phyloP scores from a whole-genome alignment of 2,329 filamentous ascomycete genomes.

The Massarina eburnea region DNA sequence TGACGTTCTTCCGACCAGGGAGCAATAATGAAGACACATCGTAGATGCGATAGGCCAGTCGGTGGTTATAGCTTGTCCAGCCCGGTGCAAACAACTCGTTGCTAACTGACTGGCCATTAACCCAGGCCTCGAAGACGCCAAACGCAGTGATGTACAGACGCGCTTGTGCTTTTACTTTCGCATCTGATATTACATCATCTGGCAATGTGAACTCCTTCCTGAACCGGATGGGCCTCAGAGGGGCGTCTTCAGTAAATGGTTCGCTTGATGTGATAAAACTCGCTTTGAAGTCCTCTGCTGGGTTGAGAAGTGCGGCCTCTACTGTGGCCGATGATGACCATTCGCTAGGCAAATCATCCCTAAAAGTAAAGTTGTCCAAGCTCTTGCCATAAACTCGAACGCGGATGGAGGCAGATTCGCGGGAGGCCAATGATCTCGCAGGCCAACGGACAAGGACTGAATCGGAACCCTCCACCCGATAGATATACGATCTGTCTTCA shows the following conservation, averaged over 20 bases:
- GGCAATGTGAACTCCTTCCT: constrained; percentile 23
- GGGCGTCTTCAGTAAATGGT: constrained; percentile 15
- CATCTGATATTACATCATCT: constrained; percentile 1
- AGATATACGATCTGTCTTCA: constrained; percentile 11
- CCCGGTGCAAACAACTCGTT: constrained; percentile 47
- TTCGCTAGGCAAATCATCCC: neutral
- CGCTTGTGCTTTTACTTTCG: constrained; percentile 4
- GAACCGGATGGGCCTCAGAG: constrained; percentile 38
- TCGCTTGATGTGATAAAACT: constrained; percentile 22
- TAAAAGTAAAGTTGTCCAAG: constrained; percentile 6
- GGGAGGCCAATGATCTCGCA: constrained; percentile 26
- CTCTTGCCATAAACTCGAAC: constrained; percentile 27
- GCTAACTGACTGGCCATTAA: constrained; percentile 16
- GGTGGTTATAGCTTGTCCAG: constrained; percentile 54
- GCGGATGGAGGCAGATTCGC: constrained; percentile 30
- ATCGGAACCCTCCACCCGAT: constrained; percentile 33
- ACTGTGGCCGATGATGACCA: constrained; percentile 34
- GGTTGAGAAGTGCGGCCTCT: constrained; percentile 38
- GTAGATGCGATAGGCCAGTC: constrained; percentile 57
- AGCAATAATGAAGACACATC: constrained; percentile 51
- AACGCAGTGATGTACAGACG: constrained; percentile 19
- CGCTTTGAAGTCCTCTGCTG: constrained; percentile 33
- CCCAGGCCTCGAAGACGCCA: constrained; percentile 14
- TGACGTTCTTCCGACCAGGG: constrained; percentile 36
- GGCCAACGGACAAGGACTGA: constrained; percentile 53